Conservation (phyloP, 108 stramenopile genomes). For the Licmophora abbreviata region DNA sequence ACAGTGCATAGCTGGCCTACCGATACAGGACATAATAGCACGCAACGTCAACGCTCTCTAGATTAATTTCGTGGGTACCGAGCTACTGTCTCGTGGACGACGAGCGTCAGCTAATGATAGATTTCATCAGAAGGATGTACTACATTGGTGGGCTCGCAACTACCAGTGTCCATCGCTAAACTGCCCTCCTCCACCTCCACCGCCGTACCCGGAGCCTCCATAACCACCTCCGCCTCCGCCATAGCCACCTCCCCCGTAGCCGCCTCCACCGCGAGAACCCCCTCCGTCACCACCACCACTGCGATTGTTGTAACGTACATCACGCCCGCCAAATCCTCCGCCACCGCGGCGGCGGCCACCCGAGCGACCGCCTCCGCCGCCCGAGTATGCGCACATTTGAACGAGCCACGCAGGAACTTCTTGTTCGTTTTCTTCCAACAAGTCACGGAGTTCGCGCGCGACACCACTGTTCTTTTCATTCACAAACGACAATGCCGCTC, state of each 20-base stretch:
- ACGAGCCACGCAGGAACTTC: constrained; percentile 76
- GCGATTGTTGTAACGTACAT: constrained; percentile 15
- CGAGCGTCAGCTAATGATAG: not conserved
- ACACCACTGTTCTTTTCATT: constrained; percentile 83
- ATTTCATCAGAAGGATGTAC: not conserved
- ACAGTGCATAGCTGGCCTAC: not conserved
- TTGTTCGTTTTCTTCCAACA: constrained; percentile 84
- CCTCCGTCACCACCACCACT: constrained; percentile 11
- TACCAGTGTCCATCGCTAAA: constrained; percentile 53
- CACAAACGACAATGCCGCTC: constrained; percentile 87
- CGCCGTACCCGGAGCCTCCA: constrained; percentile 16
- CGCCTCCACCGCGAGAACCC: constrained; percentile 13
- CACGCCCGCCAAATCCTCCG: constrained; percentile 18
- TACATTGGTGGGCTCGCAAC: too few relatives aligned
- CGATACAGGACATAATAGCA: not conserved
- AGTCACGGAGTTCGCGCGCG: constrained; percentile 63
- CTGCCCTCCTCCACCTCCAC: constrained; percentile 38
- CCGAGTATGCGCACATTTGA: constrained; percentile 58
- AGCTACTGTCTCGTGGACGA: not conserved
- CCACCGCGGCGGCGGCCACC: constrained; percentile 57
- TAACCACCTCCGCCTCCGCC: constrained; percentile 4
- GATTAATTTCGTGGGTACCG: not conserved
- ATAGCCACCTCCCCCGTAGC: not conserved
- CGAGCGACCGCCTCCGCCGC: constrained; percentile 42
- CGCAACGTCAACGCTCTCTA: not conserved